Evolutionary conservation across 2,329 filamentous ascomycete genomes (phyloP).

Genomic region (Fusarium hostae): DNA sequence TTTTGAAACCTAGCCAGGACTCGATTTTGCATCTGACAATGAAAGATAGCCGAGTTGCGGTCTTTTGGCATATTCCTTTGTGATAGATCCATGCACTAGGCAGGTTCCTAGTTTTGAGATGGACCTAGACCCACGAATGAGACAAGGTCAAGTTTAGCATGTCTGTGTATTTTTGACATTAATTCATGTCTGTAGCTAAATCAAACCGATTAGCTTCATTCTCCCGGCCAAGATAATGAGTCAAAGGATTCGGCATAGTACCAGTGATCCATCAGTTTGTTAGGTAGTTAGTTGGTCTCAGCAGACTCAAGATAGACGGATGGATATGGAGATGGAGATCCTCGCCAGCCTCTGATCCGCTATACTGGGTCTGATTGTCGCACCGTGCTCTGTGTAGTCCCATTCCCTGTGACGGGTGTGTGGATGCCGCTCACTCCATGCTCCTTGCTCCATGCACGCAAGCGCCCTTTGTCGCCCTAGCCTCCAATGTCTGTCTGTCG

Average conservation of each 20-base stretch:
- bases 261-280: neutral
- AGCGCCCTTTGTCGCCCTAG: constrained; percentile 21
- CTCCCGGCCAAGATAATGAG: neutral
- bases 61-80: constrained; percentile 4
- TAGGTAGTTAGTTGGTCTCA: neutral
- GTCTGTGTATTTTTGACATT: neutral
- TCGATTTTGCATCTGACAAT: neutral
- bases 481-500: constrained; percentile 3
- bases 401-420: constrained; percentile 34
- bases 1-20: neutral
- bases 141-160: neutral
- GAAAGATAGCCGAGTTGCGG: neutral
- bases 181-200: neutral
- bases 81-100: constrained; percentile 11
- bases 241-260: neutral
- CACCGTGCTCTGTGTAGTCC: constrained; percentile 38
- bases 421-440: constrained; percentile 10
- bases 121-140: constrained; percentile 5
- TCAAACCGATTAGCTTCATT: neutral
- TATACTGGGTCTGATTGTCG: constrained; percentile 43
- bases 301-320: neutral
- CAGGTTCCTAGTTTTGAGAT: constrained; percentile 3
- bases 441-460: constrained; percentile 13
- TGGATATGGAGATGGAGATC: constrained; percentile 7
- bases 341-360: constrained; percentile 36